Evolutionary conservation across 257 asterid species (phyloP).

Genomic region (Fraxinus cuspidata): DNA sequence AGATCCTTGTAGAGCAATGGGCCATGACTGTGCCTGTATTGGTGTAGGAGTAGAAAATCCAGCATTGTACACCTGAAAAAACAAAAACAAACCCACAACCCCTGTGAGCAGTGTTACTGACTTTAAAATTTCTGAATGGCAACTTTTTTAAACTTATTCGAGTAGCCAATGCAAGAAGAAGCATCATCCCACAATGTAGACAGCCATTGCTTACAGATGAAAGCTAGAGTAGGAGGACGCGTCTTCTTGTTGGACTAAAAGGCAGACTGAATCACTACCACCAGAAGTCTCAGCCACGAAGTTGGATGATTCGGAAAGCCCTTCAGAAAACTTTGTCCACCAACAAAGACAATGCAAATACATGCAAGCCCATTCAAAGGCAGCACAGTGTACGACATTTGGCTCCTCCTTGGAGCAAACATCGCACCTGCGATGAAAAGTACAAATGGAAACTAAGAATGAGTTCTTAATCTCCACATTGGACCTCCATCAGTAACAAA

Average conservation of each 20-base stretch:
- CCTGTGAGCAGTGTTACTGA: conserved; percentile 44
- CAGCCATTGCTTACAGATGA: conserved; percentile 70
- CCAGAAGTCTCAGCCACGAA: conserved; percentile 70
- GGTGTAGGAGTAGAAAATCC: conserved; percentile 99
- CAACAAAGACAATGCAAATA: conserved; percentile 77
- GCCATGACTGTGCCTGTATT: conserved; percentile 99
- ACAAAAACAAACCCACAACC: conserved; percentile 35
- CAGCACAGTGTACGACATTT: conserved; percentile 93
- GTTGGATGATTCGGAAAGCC: conserved; percentile 85
- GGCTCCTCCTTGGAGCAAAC: conserved; percentile 98
- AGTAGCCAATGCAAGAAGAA: conserved; percentile 79
- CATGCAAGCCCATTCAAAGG: conserved; percentile 68
- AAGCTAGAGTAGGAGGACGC: conserved; percentile 85
- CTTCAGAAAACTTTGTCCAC: conserved; percentile 75
- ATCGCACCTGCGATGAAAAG: conserved; percentile 98
- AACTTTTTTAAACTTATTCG: conserved; percentile 39
- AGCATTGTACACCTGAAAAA: conserved; percentile 78
- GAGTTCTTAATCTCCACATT: conserved; percentile 53
- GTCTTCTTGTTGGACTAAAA: conserved; percentile 74
- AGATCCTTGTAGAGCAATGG: conserved; percentile 84
- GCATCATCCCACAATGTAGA: conserved; percentile 71
- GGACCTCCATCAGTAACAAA: conserved; percentile 52
- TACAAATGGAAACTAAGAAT: conserved; percentile 53
- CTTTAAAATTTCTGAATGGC: conserved; percentile 36
- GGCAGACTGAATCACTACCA: conserved; percentile 79